Conservation (phyloP, 192 early-diverging fungal species). For the Podila epicladia region DNA sequence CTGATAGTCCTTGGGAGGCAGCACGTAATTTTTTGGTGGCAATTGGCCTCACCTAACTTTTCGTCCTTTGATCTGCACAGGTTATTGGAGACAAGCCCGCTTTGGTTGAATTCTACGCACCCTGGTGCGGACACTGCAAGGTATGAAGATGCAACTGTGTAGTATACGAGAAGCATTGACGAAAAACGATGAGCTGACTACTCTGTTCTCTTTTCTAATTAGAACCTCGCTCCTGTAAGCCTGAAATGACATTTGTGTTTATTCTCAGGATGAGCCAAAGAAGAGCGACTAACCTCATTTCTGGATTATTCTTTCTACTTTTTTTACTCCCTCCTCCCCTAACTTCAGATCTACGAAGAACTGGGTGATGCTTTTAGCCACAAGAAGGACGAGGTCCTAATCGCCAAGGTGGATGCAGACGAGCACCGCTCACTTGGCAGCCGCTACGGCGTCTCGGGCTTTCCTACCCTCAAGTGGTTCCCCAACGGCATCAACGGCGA, state of each 20-base stretch:
- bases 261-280: not conserved
- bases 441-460: constrained; percentile 79
- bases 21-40: too few species aligned
- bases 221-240: constrained; percentile 59
- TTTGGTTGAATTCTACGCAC: constrained; percentile 90
- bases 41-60: too few species aligned
- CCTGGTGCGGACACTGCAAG: constrained; percentile 92
- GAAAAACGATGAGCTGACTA: not conserved
- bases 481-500: constrained; percentile 71
- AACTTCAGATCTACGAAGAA: constrained; percentile 69
- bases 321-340: constrained; percentile 2
- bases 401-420: constrained; percentile 91
- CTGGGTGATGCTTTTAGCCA: constrained; percentile 78
- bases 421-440: constrained; percentile 77
- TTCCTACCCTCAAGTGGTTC: constrained; percentile 94
- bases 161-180: not conserved
- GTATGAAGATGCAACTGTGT: not conserved
- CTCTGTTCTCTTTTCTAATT: not conserved
- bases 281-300: not conserved
- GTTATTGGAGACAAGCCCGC: constrained; percentile 70
- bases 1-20: not conserved
- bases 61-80: not conserved
- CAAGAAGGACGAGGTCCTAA: constrained; percentile 75
- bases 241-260: not conserved
- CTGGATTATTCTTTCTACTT: too few species aligned